Base-by-base conservation (phyloP, 2,329 filamentous ascomycete species). In the Colletotrichum theobromicola region DNA sequence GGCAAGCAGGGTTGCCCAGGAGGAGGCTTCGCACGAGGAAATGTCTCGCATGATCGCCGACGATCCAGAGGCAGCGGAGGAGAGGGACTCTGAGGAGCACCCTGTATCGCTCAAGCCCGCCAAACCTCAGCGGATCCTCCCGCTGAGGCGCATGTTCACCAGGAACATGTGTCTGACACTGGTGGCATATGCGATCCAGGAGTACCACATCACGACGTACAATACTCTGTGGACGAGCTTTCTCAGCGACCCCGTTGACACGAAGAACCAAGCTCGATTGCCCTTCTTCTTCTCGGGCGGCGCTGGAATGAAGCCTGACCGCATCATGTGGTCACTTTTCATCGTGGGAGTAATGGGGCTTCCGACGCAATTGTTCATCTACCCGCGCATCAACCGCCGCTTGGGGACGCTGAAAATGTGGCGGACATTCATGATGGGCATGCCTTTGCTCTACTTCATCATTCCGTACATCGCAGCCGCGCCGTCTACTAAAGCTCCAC, bases 371-470 rank as follows among this genome's bases (percentile, higher is more conserved):
- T 16, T 69, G 6, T 55, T 69, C 57, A 46, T 69, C 2, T 68
- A 72, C 32, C 70, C 64, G 6, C 64, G 64, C 12, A 32, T 68
- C 24, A 72, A 53, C 21, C 64, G 37, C 6, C 64, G 57, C 32
- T n/a, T 72, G 18, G 70, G 70, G 4, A 72, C 64, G 15, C 3
- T 68, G 21, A 67, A 67, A 32, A 72, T 67, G 55, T 72, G 64
- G 64, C 55, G 63, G 16, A 55, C 37, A 2, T 68, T 72, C 26
- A 62, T 72, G 42, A 21, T 67, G 30, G 64, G 64, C 10, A 62
- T 72, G 57, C 70, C 65, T 8, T 4, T 61, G 6, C 42, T 72
- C 1, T 72, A 72, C 26, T 68, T 62, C 24, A 37, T 70, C 10
- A 24, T 70, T 2, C 71, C 71, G 3, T 73, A 73, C 37, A 73